These are phyloP conservation scores for Pseudogymnoascus sp. DNA, from an alignment of 2,329 filamentous ascomycete species.

Conservation along the genomic window DNA sequence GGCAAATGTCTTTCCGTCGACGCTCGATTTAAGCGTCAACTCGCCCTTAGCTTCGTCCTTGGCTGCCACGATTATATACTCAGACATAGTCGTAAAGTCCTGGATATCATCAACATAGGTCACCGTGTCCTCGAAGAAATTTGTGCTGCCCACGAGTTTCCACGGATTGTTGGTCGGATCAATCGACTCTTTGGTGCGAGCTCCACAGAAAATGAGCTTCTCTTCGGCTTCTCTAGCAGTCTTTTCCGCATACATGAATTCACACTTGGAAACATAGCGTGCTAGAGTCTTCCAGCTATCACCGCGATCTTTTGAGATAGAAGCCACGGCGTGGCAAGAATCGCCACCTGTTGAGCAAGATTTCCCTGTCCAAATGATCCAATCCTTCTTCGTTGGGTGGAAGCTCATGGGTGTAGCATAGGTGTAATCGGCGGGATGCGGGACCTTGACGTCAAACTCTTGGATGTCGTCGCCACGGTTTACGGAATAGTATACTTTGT, in stretches of 20 bases:
- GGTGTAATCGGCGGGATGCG: conserved; percentile 31
- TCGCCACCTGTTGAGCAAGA: conserved; percentile 45
- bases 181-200: conserved; percentile 54
- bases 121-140: conserved; percentile 56
- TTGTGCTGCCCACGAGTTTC: conserved; percentile 66
- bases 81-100: conserved; percentile 88
- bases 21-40: conserved; percentile 65
- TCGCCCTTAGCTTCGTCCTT: conserved; percentile 57
- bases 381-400: conserved; percentile 77
- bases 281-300: conserved; percentile 68
- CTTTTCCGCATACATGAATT: conserved; percentile 66
- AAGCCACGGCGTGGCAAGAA: conserved; percentile 65
- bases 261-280: conserved; percentile 70
- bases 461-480: conserved; percentile 69
- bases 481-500: conserved; percentile 68
- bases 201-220: conserved; percentile 48
- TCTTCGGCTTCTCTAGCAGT: conserved; percentile 40
- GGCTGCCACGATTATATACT: conserved; percentile 87
- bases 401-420: conserved; percentile 57
- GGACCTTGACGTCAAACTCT: conserved; percentile 61
- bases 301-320: conserved; percentile 71
- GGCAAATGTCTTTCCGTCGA: conserved; percentile 78
- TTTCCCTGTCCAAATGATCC: conserved; percentile 83
- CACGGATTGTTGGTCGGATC: conserved; percentile 55
- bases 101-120: conserved; percentile 62